Percentiles rank a stretch among this genome's conserved stretches.
Conservation (phyloP, 176 grass and related monocot species). For the Oropetium thomaeum region DNA sequence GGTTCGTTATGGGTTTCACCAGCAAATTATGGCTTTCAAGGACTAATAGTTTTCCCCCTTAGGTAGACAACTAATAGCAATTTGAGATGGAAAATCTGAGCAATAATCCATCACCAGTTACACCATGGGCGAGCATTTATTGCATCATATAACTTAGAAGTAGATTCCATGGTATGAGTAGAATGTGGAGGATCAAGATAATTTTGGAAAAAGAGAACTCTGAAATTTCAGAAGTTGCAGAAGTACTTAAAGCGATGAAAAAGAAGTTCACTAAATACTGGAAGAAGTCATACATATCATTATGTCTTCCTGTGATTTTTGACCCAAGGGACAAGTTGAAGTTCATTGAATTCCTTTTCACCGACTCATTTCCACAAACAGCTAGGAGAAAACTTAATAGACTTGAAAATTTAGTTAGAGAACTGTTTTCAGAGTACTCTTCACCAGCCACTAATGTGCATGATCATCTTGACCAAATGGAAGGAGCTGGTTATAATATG, state of each 20-base stretch:
- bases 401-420: not conserved
- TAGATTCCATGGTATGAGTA: too few species aligned
- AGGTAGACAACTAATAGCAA: too few species aligned
- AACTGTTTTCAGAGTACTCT: not conserved
- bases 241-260: not conserved
- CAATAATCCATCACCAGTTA: too few species aligned
- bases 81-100: too few species aligned
- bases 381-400: not conserved
- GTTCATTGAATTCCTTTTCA: not conserved
- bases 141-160: too few species aligned
- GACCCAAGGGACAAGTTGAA: not conserved
- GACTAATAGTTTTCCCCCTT: too few species aligned
- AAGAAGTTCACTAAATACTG: not conserved
- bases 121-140: too few species aligned
- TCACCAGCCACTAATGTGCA: too few species aligned
- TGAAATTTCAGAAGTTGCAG: not conserved
- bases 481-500: not conserved
- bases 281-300: not conserved
- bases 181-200: not conserved
- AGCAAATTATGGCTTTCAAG: too few species aligned
- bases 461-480: not conserved
- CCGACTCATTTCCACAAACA: not conserved
- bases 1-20: too few species aligned
- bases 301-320: not conserved
- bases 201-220: not conserved